Conservation (phyloP, 1,139 yeast species). For the Lodderomyces metapsilosis region DNA sequence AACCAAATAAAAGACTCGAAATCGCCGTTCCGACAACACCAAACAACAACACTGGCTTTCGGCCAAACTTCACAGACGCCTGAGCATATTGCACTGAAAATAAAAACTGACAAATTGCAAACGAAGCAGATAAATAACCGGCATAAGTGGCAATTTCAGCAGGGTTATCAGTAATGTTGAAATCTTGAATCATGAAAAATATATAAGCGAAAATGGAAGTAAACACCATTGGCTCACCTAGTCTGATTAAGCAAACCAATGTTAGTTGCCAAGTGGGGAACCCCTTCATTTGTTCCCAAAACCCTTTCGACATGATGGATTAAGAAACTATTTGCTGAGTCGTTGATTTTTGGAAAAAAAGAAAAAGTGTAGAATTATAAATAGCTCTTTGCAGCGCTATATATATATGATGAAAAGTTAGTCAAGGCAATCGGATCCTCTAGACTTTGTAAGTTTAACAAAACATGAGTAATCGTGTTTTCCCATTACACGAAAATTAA, state of each 20-base stretch:
- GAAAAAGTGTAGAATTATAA: too few relatives aligned
- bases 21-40: constrained; percentile 34
- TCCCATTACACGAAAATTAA: background rate
- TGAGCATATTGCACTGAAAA: constrained; percentile 40
- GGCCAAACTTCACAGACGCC: constrained; percentile 31
- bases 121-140: constrained; percentile 37
- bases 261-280: constrained; percentile 37
- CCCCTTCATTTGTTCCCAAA: constrained; percentile 28
- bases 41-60: constrained; percentile 30
- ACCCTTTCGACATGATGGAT: constrained; percentile 3
- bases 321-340: background rate
- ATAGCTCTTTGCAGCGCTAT: too few relatives aligned
- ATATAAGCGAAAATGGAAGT: constrained; percentile 41
- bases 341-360: too few relatives aligned
- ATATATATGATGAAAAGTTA: background rate
- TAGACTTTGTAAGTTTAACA: background rate
- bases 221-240: constrained; percentile 39
- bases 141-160: constrained; percentile 37
- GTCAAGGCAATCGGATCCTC: background rate
- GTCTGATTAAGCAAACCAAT: constrained; percentile 31
- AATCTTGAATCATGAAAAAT: constrained; percentile 41
- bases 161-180: constrained; percentile 32
- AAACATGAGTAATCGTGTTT: background rate
- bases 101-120: constrained; percentile 37
- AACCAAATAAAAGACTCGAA: constrained; percentile 32